Conservation (phyloP, 139 green algal genomes). For the Coccomyxa sp. region DNA sequence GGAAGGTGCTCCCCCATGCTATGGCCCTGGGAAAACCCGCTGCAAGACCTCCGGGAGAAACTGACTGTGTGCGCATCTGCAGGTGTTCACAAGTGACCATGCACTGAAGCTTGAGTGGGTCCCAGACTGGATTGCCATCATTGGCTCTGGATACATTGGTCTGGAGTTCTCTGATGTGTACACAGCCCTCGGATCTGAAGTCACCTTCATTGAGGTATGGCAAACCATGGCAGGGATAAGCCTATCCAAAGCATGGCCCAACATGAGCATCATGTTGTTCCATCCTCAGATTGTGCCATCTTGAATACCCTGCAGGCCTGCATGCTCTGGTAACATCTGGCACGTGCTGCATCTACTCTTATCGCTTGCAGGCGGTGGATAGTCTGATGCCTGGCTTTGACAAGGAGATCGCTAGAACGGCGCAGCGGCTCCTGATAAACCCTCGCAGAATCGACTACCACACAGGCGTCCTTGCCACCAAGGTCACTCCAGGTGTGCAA, state of each 20-base stretch:
- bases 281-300: neutral
- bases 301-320: too few relatives aligned
- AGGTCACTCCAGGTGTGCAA: conserved; percentile 82
- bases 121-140: conserved; percentile 98
- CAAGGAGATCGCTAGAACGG: conserved; percentile 89
- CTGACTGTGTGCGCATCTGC: too few relatives aligned
- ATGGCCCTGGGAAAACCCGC: too few relatives aligned
- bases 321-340: too few relatives aligned
- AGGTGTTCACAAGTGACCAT: conserved; percentile 95
- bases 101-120: conserved; percentile 99
- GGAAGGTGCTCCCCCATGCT: neutral
- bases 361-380: conserved; percentile 81
- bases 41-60: neutral
- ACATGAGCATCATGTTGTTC: neutral
- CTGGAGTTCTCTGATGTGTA: conserved; percentile 99
- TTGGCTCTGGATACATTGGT: conserved; percentile 98
- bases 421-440: conserved; percentile 91
- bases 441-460: conserved; percentile 93
- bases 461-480: conserved; percentile 86
- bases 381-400: conserved; percentile 99
- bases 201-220: conserved; percentile 95
- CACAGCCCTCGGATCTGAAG: conserved; percentile 90
- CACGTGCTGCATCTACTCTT: too few relatives aligned
- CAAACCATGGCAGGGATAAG: neutral
- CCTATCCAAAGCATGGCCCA: neutral